A percentile compares a stretch with the other conserved stretches of the same genome.
phyloP scores from a whole-genome alignment of 306 rosid genomes.

The Oxytropis ochrocephala region DNA sequence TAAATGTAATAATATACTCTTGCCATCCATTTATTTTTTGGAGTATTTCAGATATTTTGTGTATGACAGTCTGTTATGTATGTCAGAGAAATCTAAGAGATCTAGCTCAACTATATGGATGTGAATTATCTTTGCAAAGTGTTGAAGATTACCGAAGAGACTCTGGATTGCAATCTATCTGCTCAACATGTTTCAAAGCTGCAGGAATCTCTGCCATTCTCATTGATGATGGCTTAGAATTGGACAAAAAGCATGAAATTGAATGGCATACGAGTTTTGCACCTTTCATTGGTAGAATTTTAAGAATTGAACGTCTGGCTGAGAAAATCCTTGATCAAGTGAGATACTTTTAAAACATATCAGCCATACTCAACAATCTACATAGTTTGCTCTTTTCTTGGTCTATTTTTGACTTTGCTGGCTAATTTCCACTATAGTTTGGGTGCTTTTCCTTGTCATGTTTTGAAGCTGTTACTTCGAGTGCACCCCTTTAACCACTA shows the following conservation, averaged over 20 bases:
- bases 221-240: constrained; percentile 69
- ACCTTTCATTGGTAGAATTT: constrained; percentile 62
- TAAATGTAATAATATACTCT: not conserved
- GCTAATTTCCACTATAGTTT: too few species aligned
- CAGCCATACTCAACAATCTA: too few species aligned
- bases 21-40: not conserved
- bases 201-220: constrained; percentile 70
- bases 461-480: too few species aligned
- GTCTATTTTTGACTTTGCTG: not conserved
- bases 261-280: constrained; percentile 61
- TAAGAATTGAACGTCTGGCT: constrained; percentile 68
- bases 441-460: too few species aligned
- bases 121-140: constrained; percentile 43
- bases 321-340: constrained; percentile 75
- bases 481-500: too few species aligned
- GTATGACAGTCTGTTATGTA: not conserved
- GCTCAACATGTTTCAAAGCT: constrained; percentile 63
- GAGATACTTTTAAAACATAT: constrained; percentile 33
- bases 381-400: too few species aligned
- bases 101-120: constrained; percentile 65
- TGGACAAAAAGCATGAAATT: constrained; percentile 52
- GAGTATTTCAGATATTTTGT: not conserved
- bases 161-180: constrained; percentile 53
- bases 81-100: constrained; percentile 73
- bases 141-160: constrained; percentile 61